Percentiles rank a stretch among this genome's conserved stretches.
Conservation (phyloP, 2,329 filamentous ascomycete genomes). For the Fusarium nematophilum region DNA sequence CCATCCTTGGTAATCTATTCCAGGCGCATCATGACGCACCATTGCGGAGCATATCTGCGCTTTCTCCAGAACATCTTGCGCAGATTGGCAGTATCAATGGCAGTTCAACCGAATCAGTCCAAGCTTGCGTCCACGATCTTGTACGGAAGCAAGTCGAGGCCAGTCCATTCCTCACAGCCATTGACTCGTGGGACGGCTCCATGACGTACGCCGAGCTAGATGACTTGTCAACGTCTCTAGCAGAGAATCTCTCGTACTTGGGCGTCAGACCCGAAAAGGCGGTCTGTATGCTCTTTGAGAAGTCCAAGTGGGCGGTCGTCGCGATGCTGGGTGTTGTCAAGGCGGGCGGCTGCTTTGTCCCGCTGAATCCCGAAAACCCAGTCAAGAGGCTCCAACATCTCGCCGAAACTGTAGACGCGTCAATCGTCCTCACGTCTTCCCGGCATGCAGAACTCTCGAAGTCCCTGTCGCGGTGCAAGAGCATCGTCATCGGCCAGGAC, state of each 20-base stretch:
- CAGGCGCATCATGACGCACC: no score
- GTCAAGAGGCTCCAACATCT: slow-evolving; percentile 36
- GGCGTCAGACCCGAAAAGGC: slow-evolving; percentile 41
- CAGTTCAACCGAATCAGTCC: no score
- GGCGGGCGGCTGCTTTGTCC: slow-evolving; percentile 47
- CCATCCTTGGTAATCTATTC: no score
- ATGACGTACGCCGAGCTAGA: slow-evolving; percentile 51
- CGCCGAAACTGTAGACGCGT: slow-evolving; percentile 16
- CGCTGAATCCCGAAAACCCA: slow-evolving; percentile 53
- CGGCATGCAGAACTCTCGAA: no score
- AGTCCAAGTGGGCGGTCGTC: slow-evolving; percentile 50
- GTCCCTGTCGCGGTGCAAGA: slow-evolving; percentile 1
- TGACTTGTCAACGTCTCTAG: slow-evolving; percentile 33
- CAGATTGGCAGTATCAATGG: no score
- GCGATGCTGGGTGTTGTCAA: slow-evolving; percentile 51
- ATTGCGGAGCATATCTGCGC: no score
- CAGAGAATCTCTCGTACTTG: slow-evolving; percentile 51
- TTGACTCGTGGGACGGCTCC: slow-evolving; percentile 59
- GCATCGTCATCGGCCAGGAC: neutral
- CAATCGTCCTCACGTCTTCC: slow-evolving; percentile 21
- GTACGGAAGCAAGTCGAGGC: no score
- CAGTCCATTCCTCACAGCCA: no score
- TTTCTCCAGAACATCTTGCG: no score
- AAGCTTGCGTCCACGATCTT: no score
- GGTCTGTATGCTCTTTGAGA: slow-evolving; percentile 52